Evolutionary conservation across 805 yeast genomes (phyloP).

Genomic region (Yarrowia keelungensis): DNA sequence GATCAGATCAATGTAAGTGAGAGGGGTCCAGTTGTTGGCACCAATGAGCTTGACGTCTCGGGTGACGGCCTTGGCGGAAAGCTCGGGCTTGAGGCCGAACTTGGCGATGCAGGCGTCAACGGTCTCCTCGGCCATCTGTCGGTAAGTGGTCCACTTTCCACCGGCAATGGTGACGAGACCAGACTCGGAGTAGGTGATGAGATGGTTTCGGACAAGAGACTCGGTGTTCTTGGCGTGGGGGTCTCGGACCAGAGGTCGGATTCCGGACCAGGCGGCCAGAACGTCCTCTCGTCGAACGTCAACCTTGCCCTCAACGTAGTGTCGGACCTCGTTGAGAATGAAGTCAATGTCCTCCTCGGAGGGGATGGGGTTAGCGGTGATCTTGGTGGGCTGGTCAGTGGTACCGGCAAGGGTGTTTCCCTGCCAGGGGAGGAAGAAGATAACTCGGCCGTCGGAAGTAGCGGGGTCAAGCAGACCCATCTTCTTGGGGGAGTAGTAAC

Average conservation of each 20-base stretch:
- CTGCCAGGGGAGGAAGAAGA: conserved; percentile 98
- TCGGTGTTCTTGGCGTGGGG: conserved; percentile 68
- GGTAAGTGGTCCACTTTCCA: conserved; percentile 98
- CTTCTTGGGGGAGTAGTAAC: conserved; percentile 84
- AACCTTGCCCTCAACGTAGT: conserved; percentile 75
- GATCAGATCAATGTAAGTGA: conserved; percentile 77
- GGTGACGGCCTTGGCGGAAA: conserved; percentile 55
- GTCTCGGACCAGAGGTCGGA: conserved; percentile 91
- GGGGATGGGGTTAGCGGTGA: conserved; percentile 69
- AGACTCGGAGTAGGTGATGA: conserved; percentile 71
- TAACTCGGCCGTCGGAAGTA: conserved; percentile 93
- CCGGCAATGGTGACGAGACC: conserved; percentile 91
- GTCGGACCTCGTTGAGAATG: conserved; percentile 84
- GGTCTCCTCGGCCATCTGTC: conserved; percentile 97
- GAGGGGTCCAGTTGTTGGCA: conserved; percentile 77
- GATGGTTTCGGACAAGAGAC: conserved; percentile 89
- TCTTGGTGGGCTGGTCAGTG: conserved; percentile 77
- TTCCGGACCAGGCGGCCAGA: conserved; percentile 95
- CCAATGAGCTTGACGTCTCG: conserved; percentile 67
- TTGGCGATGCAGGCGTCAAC: conserved; percentile 70
- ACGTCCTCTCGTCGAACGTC: conserved; percentile 91
- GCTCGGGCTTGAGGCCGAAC: conserved; percentile 52
- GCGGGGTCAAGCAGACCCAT: conserved; percentile 91
- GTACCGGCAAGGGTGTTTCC: conserved; percentile 97
- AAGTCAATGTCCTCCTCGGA: conserved; percentile 88